phyloP scores from a whole-genome alignment of 768 basidiomycete species.

The Cubamyces lactineus region DNA sequence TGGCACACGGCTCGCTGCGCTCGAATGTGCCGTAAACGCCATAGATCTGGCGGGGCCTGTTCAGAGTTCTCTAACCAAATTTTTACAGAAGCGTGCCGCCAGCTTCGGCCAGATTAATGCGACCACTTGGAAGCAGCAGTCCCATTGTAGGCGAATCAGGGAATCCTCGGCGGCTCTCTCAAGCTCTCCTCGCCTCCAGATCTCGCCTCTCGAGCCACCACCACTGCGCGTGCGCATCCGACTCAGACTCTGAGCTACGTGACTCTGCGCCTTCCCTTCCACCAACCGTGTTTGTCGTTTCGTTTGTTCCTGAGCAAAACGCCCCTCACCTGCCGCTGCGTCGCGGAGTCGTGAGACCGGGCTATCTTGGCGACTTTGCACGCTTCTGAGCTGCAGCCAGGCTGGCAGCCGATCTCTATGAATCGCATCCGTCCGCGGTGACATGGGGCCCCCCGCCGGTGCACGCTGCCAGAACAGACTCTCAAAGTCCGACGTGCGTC shows the following conservation, averaged over 20 bases:
- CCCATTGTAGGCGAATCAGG: slow-evolving; percentile 7
- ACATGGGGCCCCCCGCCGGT: too few species aligned
- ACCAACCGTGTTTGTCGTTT: neutral
- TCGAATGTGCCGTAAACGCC: slow-evolving; percentile 4
- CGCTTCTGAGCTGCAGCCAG: neutral
- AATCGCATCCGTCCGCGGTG: too few species aligned
- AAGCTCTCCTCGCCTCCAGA: neutral
- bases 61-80: slow-evolving; percentile 3
- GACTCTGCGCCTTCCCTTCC: too few species aligned
- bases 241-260: too few species aligned
- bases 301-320: neutral
- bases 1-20: neutral
- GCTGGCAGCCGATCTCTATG: too few species aligned
- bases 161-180: slow-evolving; percentile 3
- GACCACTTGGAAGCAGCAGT: slow-evolving; percentile 3
- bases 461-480: neutral
- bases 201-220: too few species aligned
- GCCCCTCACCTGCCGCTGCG: neutral
- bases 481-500: slow-evolving; percentile 18
- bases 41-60: neutral
- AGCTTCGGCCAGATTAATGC: slow-evolving; percentile 12
- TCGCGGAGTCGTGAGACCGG: neutral
- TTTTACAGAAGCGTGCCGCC: slow-evolving; percentile 14
- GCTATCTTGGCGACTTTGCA: neutral
- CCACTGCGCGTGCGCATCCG: too few species aligned